phyloP scores from a whole-genome alignment of 768 basidiomycete genomes.

The Phylloporus rhodoxanthus region DNA sequence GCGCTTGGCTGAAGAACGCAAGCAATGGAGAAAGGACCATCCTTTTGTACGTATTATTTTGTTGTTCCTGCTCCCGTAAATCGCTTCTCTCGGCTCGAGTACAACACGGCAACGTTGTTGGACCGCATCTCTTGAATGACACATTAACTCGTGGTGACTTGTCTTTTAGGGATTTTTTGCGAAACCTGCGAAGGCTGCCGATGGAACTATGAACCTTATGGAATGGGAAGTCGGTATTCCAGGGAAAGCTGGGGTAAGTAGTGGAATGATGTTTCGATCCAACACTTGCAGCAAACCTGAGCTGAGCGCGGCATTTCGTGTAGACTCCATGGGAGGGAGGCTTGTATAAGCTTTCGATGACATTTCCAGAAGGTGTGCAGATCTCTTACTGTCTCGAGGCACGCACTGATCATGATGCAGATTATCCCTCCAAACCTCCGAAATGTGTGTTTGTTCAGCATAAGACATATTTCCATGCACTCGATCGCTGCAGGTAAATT shows the following conservation, averaged over 20 bases:
- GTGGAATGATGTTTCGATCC: constrained; percentile 1
- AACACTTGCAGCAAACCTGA: constrained; percentile 9
- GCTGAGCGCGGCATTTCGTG: constrained; percentile 11
- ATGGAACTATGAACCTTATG: constrained; percentile 94
- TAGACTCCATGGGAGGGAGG: constrained; percentile 98
- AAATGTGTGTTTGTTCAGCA: constrained; percentile 57
- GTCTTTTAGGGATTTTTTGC: constrained; percentile 87
- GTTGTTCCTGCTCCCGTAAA: constrained; percentile 1
- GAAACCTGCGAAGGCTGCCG: constrained; percentile 80
- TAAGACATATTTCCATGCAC: not conserved
- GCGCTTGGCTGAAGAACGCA: constrained; percentile 92
- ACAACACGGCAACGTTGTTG: not conserved
- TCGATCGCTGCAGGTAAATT: constrained; percentile 75
- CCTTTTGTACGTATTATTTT: constrained; percentile 71
- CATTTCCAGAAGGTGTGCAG: constrained; percentile 85
- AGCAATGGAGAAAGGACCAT: constrained; percentile 98
- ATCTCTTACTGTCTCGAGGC: not conserved
- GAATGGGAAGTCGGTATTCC: constrained; percentile 99
- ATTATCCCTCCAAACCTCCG: constrained; percentile 92
- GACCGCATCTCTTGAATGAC: not conserved
- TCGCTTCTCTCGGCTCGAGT: constrained; percentile 1
- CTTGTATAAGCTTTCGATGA: constrained; percentile 90
- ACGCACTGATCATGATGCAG: constrained; percentile 36
- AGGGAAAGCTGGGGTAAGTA: constrained; percentile 78
- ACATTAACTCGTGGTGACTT: constrained; percentile 5